phyloP scores from a whole-genome alignment of 768 basidiomycete genomes.

The Suillus sp. region DNA sequence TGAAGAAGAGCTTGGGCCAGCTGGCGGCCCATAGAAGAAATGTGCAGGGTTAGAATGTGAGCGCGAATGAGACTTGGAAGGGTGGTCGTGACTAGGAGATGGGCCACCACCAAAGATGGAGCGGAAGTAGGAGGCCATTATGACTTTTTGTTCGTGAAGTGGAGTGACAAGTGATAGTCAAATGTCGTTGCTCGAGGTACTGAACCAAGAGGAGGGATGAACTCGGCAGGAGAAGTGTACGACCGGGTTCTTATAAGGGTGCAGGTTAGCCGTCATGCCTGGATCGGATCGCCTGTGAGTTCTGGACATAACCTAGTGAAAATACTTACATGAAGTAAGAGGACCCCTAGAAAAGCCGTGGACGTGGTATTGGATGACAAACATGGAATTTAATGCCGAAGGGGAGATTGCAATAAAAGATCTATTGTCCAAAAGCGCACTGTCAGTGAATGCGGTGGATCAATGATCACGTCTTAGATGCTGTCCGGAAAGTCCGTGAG shows the following conservation, averaged over 20 bases:
- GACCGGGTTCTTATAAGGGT: slow-evolving; percentile 26
- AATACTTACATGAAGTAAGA: slow-evolving; percentile 35
- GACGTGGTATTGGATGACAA: slow-evolving; percentile 17
- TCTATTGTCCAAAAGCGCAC: slow-evolving; percentile 15
- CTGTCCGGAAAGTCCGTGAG: slow-evolving; percentile 30
- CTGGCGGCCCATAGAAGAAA: slow-evolving; percentile 40
- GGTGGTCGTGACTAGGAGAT: slow-evolving; percentile 26
- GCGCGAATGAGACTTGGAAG: slow-evolving; percentile 43
- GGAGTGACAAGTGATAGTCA: slow-evolving; percentile 4
- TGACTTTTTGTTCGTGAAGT: slow-evolving; percentile 25
- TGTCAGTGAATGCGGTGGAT: slow-evolving; percentile 14
- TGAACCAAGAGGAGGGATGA: slow-evolving; percentile 19
- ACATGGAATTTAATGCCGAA: slow-evolving; percentile 26
- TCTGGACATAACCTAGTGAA: slow-evolving; percentile 28
- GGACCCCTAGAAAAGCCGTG: slow-evolving; percentile 33
- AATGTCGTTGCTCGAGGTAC: slow-evolving; percentile 21
- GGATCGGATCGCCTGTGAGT: slow-evolving; percentile 17
- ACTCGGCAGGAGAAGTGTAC: slow-evolving; percentile 5
- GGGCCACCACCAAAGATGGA: slow-evolving; percentile 43
- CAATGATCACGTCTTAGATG: slow-evolving; percentile 34
- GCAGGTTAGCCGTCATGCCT: slow-evolving; percentile 23
- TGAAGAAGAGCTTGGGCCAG: slow-evolving; percentile 27
- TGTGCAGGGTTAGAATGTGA: slow-evolving; percentile 43
- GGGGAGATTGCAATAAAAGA: slow-evolving; percentile 22
- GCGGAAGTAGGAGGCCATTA: slow-evolving; percentile 55